Evolutionary conservation across 2,329 filamentous ascomycete genomes (phyloP), one percentile per base, ranked within the genome.

Genomic region (Xylaria sp.): DNA sequence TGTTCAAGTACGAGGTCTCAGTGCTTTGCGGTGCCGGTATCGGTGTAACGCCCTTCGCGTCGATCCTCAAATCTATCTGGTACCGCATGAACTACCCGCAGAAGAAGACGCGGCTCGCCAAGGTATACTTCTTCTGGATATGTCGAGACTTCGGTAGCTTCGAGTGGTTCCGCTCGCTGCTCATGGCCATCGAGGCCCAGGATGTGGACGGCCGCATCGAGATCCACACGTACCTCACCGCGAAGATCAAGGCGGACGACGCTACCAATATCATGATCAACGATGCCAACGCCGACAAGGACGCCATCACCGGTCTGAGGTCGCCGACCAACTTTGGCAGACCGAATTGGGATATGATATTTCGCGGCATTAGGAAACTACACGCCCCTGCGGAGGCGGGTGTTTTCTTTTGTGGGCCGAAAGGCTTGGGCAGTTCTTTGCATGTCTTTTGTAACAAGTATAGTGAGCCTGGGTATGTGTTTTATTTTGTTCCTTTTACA

Each of bases 211-310:
- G 93, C 80, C 87, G 91, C 71, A 96, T 97, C 80, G 93, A 97
- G 81, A 96, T 97, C 69, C 93, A 96, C 81, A 94, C 92, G 0
- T 97, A 96, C 79, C 86, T 97, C 66, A 96, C 93, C 2, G 93
- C 92, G 76, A 93, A 92, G 84, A 94, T 95, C 83, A 93, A 94
- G 83, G 87, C 89, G 31, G 92, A 94, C 79, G 93, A 95, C 77
- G 92, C 92, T 59, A 94, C 92, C 54, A 95, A 96, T 82, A 95
- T 96, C 82, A 95, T 95, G 92, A 94, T 95, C 85, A 94, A 95
- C 82, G 92, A 94, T 75, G 92, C 90, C 78, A 93, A 94, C 77
- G 91, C 91, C 73, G 92, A 95, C 78, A 92, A 91, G 80, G 92
- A 96, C 79, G 89, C 92, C 75, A 94, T 96, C 78, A 96, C 93